Percentiles rank a stretch among this genome's conserved stretches.
These are phyloP conservation scores for Coniochaeta hoffmannii DNA, from an alignment of 2,329 filamentous ascomycete species.

Conservation along the genomic window DNA sequence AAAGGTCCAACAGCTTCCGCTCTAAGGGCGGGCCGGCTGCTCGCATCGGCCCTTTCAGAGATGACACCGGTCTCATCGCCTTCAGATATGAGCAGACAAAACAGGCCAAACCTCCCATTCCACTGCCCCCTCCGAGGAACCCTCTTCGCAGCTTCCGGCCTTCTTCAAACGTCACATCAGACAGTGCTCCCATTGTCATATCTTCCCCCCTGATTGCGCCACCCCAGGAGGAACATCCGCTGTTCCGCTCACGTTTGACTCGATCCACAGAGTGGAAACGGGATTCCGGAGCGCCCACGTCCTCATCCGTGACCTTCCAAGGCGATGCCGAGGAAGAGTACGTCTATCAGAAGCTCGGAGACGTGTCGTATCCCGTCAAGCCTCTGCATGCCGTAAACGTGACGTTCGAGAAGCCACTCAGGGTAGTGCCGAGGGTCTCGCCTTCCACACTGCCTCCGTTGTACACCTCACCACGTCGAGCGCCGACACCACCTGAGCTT, in stretches of 20 bases:
- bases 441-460: slow-evolving; percentile 23
- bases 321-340: slow-evolving; percentile 24
- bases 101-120: slow-evolving; percentile 50
- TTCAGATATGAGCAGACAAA: slow-evolving; percentile 55
- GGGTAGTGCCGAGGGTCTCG: slow-evolving; percentile 9
- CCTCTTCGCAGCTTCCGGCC: slow-evolving; percentile 24
- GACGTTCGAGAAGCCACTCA: slow-evolving; percentile 5
- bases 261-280: slow-evolving; percentile 38
- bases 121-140: slow-evolving; percentile 36
- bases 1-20: slow-evolving; percentile 32
- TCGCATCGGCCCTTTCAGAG: slow-evolving; percentile 31
- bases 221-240: slow-evolving; percentile 45
- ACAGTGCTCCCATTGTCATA: slow-evolving; percentile 20
- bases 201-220: slow-evolving; percentile 29
- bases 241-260: slow-evolving; percentile 28
- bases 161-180: slow-evolving; percentile 15
- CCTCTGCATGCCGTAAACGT: background rate
- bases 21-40: slow-evolving; percentile 29
- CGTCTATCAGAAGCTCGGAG: slow-evolving; percentile 11
- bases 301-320: slow-evolving; percentile 30
- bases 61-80: slow-evolving; percentile 43
- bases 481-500: background rate
- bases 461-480: slow-evolving; percentile 13
- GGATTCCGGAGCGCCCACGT: slow-evolving; percentile 45
- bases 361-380: background rate